phyloP scores from a whole-genome alignment of 2,329 filamentous ascomycete genomes.

The Laburnicola sp. region DNA sequence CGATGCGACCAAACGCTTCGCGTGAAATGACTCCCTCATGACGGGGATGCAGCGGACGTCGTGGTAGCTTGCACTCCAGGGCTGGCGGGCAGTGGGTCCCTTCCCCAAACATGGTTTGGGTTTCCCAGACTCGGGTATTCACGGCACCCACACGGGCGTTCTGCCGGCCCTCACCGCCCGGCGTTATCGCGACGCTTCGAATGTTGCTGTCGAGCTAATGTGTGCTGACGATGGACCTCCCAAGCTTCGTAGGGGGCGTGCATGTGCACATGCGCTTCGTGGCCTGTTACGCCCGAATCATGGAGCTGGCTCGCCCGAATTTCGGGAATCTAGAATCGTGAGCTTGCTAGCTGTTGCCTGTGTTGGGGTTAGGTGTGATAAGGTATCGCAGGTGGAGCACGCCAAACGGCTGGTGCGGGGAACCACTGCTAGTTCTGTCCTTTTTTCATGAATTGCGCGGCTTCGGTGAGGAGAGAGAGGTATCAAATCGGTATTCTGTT shows the following conservation, averaged over 20 bases:
- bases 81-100: constrained; percentile 12
- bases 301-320: too few relatives aligned
- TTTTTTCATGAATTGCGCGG: too few relatives aligned
- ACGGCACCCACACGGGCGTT: constrained; percentile 26
- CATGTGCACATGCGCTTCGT: neutral
- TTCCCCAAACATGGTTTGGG: constrained; percentile 26
- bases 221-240: constrained; percentile 9
- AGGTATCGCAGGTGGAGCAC: neutral
- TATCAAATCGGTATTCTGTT: neutral
- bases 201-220: neutral
- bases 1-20: constrained; percentile 13
- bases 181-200: constrained; percentile 1
- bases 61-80: neutral
- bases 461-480: too few relatives aligned
- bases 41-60: constrained; percentile 10
- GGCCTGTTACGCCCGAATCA: too few relatives aligned
- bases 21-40: constrained; percentile 26
- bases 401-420: neutral
- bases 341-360: neutral
- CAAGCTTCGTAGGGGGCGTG: neutral
- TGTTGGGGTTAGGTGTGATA: neutral
- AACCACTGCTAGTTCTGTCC: too few relatives aligned
- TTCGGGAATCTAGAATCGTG: neutral
- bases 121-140: constrained; percentile 38
- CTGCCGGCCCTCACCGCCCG: constrained; percentile 29